A percentile compares a stretch with the other conserved stretches of the same genome.
phyloP scores from a whole-genome alignment of 106 monocot species.

The Gastrodia elata region DNA sequence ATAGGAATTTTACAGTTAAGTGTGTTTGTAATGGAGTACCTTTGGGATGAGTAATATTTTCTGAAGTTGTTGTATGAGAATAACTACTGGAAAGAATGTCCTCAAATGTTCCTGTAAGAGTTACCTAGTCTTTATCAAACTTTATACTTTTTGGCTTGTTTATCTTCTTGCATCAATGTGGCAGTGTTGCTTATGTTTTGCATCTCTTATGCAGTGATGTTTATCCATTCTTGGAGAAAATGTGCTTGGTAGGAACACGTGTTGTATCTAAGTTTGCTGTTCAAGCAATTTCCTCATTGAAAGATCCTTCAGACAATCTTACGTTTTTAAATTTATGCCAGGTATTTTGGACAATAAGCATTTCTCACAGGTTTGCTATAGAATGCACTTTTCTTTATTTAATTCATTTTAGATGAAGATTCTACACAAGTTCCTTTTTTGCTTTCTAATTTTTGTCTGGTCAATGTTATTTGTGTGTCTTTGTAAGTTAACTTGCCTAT shows the following conservation, averaged over 20 bases:
- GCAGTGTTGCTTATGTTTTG: background rate
- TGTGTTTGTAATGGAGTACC: no score
- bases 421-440: background rate
- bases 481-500: background rate
- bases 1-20: no score
- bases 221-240: constrained; percentile 64
- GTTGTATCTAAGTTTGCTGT: constrained; percentile 64
- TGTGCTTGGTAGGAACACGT: constrained; percentile 71
- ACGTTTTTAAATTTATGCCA: constrained; percentile 42
- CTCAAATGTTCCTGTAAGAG: background rate
- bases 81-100: background rate
- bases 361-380: background rate
- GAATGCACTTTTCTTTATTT: background rate
- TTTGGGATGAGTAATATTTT: no score
- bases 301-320: constrained; percentile 26
- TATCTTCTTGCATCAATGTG: background rate
- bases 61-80: background rate
- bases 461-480: background rate
- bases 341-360: constrained; percentile 30
- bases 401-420: background rate
- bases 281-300: constrained; percentile 50
- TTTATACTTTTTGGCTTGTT: background rate
- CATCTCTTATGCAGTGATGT: constrained; percentile 36
- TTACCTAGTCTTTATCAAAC: background rate
- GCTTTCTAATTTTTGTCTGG: background rate